Base-by-base conservation (phyloP, 2,329 filamentous ascomycete genomes). In the Fusarium sororula region DNA sequence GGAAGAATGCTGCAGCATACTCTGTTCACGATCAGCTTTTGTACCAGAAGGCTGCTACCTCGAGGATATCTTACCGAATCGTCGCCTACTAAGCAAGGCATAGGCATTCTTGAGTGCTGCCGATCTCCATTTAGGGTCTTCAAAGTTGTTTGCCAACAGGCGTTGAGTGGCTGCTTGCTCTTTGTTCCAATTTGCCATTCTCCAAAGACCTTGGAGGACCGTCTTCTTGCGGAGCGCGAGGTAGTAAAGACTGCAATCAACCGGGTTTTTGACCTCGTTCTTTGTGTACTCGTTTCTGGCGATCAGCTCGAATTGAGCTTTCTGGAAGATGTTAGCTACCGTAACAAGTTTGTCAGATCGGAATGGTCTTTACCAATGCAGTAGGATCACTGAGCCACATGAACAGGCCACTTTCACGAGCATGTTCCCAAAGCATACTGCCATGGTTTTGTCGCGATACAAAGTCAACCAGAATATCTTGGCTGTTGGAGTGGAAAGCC, bases 71-170 rank as follows among this genome's bases (percentile, higher is more conserved):
- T 79, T 82, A 94, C 93, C 90, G 81, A 98, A 98, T 56, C 96
- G 89, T 50, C 94, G 90, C 82, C 95, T 97, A 74, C 96, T 96
- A 80, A 99, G 91, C 62, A 99, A 83, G 6, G 96, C 96, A 83
- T 98, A 99, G 0, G 96, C 96, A 81, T 99, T 99, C 83, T 99
- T 99, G 68, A 97, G 85, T 1, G 96, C 96, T 9, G 94, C 91
- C 4, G 93, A 97, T 80, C 90, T 93, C 94, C 96, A 98, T 75
- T 94, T 92, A 2, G 91, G 88, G 70, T 98, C 93, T 8, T 90
- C 87, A 81, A 99, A 99, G 81, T 98, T 95, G 79, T 98, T 97
- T n/a, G 92, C 89, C 28, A 99, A 85, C 37, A 99, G 87, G 69
- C 90, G 91, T 68, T 92, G 90, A 0, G 96, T 99, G 0, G 93